These are phyloP conservation scores for Neurospora hispaniola DNA, from an alignment of 495 filamentous ascomycete species.

Conservation along the genomic window DNA sequence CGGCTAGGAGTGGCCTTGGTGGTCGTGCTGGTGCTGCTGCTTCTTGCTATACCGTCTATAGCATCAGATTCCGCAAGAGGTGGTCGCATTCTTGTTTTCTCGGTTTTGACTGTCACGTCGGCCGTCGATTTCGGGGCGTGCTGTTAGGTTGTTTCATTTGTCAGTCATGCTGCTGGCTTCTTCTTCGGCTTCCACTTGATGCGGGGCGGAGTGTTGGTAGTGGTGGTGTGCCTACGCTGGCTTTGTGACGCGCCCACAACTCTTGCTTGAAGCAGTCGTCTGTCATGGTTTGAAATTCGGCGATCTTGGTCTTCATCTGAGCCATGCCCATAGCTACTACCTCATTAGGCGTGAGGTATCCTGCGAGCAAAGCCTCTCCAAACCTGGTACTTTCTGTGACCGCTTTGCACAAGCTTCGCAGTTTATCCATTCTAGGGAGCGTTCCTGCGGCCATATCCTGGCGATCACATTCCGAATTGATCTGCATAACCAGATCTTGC, in stretches of 20 bases:
- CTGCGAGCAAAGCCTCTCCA: conserved; percentile 17
- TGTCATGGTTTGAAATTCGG: conserved; percentile 2
- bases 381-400: conserved; percentile 3
- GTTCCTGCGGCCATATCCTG: background rate
- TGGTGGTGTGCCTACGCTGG: conserved; percentile 11
- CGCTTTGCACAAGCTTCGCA: background rate
- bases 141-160: background rate
- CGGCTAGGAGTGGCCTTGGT: background rate
- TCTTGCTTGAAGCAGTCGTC: conserved; percentile 6
- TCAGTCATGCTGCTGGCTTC: background rate
- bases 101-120: background rate
- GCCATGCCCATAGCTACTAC: conserved; percentile 4
- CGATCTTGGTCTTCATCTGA: conserved; percentile 6
- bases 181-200: background rate
- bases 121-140: background rate
- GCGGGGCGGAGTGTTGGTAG: background rate
- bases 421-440: conserved; percentile 12
- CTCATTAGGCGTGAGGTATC: conserved; percentile 6
- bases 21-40: background rate
- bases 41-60: background rate
- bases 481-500: background rate
- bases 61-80: background rate
- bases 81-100: background rate
- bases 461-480: background rate
- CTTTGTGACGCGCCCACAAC: conserved; percentile 9